Conservation (phyloP, 164 flowering plant genomes). For the Saururus chinensis region DNA sequence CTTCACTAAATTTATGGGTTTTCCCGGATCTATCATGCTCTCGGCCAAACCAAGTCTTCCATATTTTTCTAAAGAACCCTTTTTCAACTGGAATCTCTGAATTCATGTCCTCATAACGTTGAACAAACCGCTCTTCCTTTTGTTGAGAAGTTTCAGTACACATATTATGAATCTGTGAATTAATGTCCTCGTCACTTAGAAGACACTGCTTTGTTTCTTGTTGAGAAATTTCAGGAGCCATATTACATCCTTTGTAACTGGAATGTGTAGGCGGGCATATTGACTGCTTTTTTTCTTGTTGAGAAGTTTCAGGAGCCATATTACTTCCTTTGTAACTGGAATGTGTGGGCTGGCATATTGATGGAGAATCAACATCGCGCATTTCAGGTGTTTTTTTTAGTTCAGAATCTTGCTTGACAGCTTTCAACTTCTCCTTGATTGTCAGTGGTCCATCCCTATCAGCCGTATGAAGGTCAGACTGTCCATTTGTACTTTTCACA, state of each 20-base stretch:
- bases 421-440: background rate
- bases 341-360: background rate
- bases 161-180: background rate
- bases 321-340: background rate
- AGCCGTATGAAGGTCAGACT: background rate
- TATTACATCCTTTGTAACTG: background rate
- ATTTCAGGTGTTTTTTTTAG: background rate
- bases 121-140: background rate
- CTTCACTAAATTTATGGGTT: background rate
- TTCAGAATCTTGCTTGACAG: background rate
- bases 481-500: slow-evolving; percentile 5
- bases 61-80: slow-evolving; percentile 27
- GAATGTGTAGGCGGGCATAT: background rate
- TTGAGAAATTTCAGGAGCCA: background rate
- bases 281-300: background rate
- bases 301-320: background rate
- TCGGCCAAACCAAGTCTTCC: slow-evolving; percentile 34
- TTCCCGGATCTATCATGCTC: slow-evolving; percentile 6
- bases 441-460: background rate
- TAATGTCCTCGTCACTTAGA: background rate
- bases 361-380: background rate
- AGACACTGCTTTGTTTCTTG: background rate
- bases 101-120: background rate
- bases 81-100: slow-evolving; percentile 8
- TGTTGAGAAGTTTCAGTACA: background rate